Evolutionary conservation across 257 asterid species (phyloP).

Genomic region (Nicotiana attenuata): DNA sequence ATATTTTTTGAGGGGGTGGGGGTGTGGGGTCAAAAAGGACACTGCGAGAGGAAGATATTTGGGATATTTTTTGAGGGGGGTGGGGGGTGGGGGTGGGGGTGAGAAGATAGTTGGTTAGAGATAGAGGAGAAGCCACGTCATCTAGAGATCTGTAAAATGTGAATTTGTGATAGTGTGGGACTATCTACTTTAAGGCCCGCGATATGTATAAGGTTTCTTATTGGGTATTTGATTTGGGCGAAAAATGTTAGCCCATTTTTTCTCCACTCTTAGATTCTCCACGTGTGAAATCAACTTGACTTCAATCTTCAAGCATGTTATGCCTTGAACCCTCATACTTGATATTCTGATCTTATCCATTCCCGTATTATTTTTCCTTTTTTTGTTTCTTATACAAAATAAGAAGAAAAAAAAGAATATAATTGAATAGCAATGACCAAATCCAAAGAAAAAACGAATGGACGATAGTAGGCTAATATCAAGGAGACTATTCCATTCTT

Average conservation of each 20-base stretch:
- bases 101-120: conserved; percentile 25
- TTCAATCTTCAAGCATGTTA: not conserved
- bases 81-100: not conserved
- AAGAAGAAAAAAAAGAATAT: too few species aligned
- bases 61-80: too few species aligned
- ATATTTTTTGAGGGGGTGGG: too few species aligned
- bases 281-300: not conserved
- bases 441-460: too few species aligned
- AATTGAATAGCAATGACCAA: too few species aligned
- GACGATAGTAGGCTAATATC: too few species aligned
- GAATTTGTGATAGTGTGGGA: not conserved
- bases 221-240: not conserved
- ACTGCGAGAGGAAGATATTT: not conserved
- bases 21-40: not conserved
- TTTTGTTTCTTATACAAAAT: too few species aligned
- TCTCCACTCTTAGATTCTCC: not conserved
- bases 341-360: not conserved
- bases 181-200: not conserved
- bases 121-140: conserved; percentile 50
- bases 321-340: not conserved
- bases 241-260: not conserved
- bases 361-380: not conserved
- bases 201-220: conserved; percentile 3
- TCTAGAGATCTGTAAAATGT: conserved; percentile 7
- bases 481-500: too few species aligned